These are phyloP conservation scores for Euphorbia tirucalli DNA, from an alignment of 345 rosid genomes.

Conservation along the genomic window DNA sequence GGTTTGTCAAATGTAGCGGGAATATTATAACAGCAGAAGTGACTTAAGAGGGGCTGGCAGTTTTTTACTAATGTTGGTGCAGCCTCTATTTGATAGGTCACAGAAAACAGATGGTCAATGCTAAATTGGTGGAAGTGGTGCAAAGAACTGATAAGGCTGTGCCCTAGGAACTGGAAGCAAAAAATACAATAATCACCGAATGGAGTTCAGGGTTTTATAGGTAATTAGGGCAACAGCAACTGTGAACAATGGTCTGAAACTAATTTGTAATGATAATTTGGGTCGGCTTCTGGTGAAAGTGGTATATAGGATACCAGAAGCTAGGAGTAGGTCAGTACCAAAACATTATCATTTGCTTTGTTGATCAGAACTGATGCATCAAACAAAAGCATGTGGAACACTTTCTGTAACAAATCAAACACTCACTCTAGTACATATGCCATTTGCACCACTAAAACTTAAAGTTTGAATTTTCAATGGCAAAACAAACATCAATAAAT, in stretches of 20 bases:
- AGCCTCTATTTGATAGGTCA: not conserved
- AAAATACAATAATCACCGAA: not conserved
- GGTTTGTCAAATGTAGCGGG: not conserved
- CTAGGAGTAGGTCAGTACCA: not conserved
- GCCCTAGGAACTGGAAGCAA: not conserved
- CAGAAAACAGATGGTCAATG: not conserved
- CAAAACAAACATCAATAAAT: no score
- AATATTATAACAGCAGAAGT: not conserved
- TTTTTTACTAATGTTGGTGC: not conserved
- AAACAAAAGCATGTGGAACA: not conserved
- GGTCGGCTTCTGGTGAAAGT: no score
- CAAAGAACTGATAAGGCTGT: not conserved
- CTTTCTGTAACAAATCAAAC: not conserved
- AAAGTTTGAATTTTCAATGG: not conserved
- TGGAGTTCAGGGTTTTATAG: not conserved
- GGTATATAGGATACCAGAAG: not conserved
- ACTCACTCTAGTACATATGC: no score
- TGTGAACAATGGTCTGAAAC: not conserved
- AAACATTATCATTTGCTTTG: not conserved
- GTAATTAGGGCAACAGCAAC: not conserved
- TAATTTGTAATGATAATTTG: not conserved
- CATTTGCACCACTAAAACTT: no score
- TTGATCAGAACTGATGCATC: not conserved
- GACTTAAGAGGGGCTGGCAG: not conserved
- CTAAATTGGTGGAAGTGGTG: not conserved